A percentile compares a stretch with the other conserved stretches of the same genome.
Evolutionary conservation across 2,329 filamentous ascomycete species (phyloP).

Genomic region (Clonostachys rhizophaga): DNA sequence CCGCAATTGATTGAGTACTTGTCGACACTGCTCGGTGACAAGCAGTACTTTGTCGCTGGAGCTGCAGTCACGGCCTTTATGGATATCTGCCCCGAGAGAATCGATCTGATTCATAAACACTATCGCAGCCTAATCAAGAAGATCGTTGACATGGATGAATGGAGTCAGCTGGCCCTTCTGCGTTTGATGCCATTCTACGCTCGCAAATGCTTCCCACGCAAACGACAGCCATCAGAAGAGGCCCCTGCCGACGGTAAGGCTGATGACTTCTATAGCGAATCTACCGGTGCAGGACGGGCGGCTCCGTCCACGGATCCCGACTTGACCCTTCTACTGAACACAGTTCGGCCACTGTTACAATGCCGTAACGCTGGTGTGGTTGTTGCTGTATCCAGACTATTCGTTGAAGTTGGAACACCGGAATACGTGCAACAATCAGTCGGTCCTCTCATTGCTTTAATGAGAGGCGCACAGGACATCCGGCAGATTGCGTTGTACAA

Average conservation of each 20-base stretch:
- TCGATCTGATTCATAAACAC: slow-evolving; percentile 87
- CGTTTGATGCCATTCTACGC: slow-evolving; percentile 80
- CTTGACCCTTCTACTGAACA: slow-evolving; percentile 73
- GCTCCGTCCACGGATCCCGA: slow-evolving; percentile 72
- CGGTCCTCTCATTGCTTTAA: slow-evolving; percentile 79
- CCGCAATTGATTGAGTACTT: slow-evolving; percentile 85
- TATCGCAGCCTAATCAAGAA: slow-evolving; percentile 84
- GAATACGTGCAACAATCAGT: slow-evolving; percentile 72
- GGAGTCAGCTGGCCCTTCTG: slow-evolving; percentile 84
- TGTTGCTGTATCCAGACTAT: slow-evolving; percentile 79
- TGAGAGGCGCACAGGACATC: slow-evolving; percentile 81
- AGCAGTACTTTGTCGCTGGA: slow-evolving; percentile 94
- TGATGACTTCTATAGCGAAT: slow-evolving; percentile 79
- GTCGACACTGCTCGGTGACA: slow-evolving; percentile 74
- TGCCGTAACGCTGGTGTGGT: slow-evolving; percentile 93
- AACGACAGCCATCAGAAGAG: slow-evolving; percentile 47
- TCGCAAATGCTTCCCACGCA: slow-evolving; percentile 78
- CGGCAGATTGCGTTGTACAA: slow-evolving; percentile 90
- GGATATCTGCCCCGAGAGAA: slow-evolving; percentile 80
- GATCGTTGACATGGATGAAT: slow-evolving; percentile 98
- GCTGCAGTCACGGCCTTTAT: slow-evolving; percentile 86
- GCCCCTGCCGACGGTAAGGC: slow-evolving; percentile 31
- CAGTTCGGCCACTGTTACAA: slow-evolving; percentile 79
- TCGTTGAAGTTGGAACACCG: slow-evolving; percentile 75
- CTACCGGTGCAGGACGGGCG: slow-evolving; percentile 34